Percentiles rank a stretch among this genome's conserved stretches.
Evolutionary conservation across 1,139 yeast genomes (phyloP).

Genomic region (Pichia sp.): DNA sequence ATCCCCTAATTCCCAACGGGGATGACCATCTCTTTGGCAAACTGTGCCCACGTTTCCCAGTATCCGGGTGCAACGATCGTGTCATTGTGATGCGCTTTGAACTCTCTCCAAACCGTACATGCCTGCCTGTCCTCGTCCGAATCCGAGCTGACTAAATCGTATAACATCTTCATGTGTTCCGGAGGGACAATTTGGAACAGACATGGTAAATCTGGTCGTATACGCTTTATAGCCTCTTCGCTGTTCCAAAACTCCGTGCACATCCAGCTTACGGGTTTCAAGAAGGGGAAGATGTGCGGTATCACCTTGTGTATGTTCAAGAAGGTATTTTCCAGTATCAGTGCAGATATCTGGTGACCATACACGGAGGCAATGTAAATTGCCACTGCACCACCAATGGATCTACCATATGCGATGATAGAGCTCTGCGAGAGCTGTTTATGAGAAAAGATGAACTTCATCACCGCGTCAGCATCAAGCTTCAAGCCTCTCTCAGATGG

Average conservation of each 20-base stretch:
- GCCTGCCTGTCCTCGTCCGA: constrained; percentile 14
- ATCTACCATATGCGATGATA: constrained; percentile 74
- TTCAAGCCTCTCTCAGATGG: constrained; percentile 79
- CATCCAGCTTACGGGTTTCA: constrained; percentile 49
- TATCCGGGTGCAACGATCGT: constrained; percentile 67
- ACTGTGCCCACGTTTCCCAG: constrained; percentile 61
- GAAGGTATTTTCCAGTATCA: constrained; percentile 84
- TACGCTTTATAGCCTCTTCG: constrained; percentile 47
- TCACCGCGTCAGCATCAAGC: constrained; percentile 69
- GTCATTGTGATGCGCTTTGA: constrained; percentile 71
- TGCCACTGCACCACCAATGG: constrained; percentile 94
- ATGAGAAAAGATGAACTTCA: constrained; percentile 50
- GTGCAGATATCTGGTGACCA: constrained; percentile 34
- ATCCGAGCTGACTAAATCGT: constrained; percentile 38
- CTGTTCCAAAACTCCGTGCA: constrained; percentile 85
- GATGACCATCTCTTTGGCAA: constrained; percentile 32
- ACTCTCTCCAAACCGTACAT: constrained; percentile 42
- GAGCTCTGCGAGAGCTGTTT: constrained; percentile 45
- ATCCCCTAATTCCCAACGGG: constrained; percentile 20
- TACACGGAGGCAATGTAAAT: constrained; percentile 65
- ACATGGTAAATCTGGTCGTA: constrained; percentile 54
- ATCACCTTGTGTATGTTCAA: constrained; percentile 70
- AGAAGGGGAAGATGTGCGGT: constrained; percentile 72
- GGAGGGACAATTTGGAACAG: constrained; percentile 92
- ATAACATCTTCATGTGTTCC: constrained; percentile 62